These are phyloP conservation scores for Jamesozyma gamospora DNA, from an alignment of 805 yeast species.

Conservation along the genomic window DNA sequence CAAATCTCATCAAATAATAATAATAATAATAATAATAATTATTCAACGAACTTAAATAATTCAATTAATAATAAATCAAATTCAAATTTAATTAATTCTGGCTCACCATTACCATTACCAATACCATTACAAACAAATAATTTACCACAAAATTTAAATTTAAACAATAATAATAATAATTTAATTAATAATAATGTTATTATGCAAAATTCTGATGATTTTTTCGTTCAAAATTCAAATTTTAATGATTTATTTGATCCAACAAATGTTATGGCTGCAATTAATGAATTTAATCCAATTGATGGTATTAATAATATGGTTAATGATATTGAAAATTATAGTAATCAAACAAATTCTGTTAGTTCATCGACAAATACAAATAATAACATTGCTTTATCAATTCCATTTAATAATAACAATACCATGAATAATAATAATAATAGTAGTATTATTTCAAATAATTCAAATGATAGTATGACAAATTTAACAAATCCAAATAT, in stretches of 20 bases:
- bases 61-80: background rate
- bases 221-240: slow-evolving; percentile 24
- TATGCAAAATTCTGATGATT: slow-evolving; percentile 30
- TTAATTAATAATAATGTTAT: background rate
- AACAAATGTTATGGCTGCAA: slow-evolving; percentile 24
- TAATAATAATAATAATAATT: background rate
- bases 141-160: slow-evolving; percentile 3
- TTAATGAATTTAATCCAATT: slow-evolving; percentile 5
- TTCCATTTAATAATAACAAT: background rate
- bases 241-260: slow-evolving; percentile 27
- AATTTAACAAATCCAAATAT: background rate
- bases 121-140: slow-evolving; percentile 9
- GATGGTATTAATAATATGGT: background rate
- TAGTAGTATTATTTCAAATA: background rate
- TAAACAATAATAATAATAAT: background rate
- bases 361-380: slow-evolving; percentile 1
- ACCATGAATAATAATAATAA: slow-evolving; percentile 1
- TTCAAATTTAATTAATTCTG: background rate
- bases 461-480: background rate
- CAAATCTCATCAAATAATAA: background rate
- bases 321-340: background rate
- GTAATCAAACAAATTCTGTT: too few relatives aligned
- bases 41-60: background rate
- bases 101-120: slow-evolving; percentile 5
- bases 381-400: background rate